Percentiles rank a stretch among this genome's conserved stretches.
These are phyloP conservation scores for Microcera coccophila DNA, from an alignment of 2,329 filamentous ascomycete species.

Conservation along the genomic window DNA sequence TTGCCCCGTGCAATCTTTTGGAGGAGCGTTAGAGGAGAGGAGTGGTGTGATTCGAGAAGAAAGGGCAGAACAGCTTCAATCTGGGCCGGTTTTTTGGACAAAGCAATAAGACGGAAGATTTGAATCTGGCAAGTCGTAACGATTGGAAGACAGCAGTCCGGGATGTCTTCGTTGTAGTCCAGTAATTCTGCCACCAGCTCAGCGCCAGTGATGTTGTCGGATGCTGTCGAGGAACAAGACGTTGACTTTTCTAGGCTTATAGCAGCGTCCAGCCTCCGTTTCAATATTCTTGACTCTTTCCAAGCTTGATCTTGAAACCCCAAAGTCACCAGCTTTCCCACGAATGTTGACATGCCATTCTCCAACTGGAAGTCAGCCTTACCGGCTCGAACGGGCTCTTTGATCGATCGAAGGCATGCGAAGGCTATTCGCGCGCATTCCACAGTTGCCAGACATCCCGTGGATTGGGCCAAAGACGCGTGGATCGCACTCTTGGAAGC, in stretches of 20 bases:
- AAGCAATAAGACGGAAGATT: constrained; percentile 59
- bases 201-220: constrained; percentile 28
- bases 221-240: constrained; percentile 24
- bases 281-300: constrained; percentile 65
- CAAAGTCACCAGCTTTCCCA: constrained; percentile 61
- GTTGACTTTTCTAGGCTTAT: constrained; percentile 30
- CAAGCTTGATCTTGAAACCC: constrained; percentile 64
- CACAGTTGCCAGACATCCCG: constrained; percentile 53
- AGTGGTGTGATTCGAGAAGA: constrained; percentile 48
- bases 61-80: constrained; percentile 56
- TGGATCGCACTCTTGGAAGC: constrained; percentile 32
- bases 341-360: constrained; percentile 65
- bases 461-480: constrained; percentile 31
- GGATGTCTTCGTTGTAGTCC: constrained; percentile 50
- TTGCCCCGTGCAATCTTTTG: constrained; percentile 41
- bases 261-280: constrained; percentile 53
- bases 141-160: constrained; percentile 47
- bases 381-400: constrained; percentile 50
- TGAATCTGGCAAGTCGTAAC: constrained; percentile 63
- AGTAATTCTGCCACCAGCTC: constrained; percentile 57
- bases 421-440: constrained; percentile 70
- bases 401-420: constrained; percentile 56
- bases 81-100: constrained; percentile 54
- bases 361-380: constrained; percentile 67
- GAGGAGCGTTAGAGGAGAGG: constrained; percentile 58